A percentile compares a stretch with the other conserved stretches of the same genome.
Evolutionary conservation across 306 rosid species (phyloP).

Genomic region (Trifolium pratense): DNA sequence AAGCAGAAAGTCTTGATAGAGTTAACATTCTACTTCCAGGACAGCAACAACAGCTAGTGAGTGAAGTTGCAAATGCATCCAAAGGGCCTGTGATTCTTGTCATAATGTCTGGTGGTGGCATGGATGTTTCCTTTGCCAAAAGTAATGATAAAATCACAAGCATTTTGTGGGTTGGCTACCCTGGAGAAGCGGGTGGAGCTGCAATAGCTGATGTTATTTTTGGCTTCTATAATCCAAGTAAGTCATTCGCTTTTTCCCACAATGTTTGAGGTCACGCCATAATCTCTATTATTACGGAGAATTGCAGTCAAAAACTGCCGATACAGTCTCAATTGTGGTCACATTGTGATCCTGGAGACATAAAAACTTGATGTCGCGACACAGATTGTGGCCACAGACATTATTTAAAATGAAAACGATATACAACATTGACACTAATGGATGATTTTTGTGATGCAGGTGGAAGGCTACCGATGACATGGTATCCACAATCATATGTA

Average conservation of each 20-base stretch:
- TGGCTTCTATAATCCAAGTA: constrained; percentile 85
- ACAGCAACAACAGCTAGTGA: constrained; percentile 71
- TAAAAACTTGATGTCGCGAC: background rate
- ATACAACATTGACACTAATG: constrained; percentile 27
- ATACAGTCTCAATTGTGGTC: background rate
- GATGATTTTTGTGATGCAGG: constrained; percentile 54
- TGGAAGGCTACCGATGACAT: constrained; percentile 95
- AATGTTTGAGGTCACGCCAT: background rate
- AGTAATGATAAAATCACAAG: constrained; percentile 69
- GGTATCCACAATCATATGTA: constrained; percentile 94
- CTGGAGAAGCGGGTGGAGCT: constrained; percentile 99
- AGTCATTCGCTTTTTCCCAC: constrained; percentile 33
- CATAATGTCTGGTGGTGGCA: constrained; percentile 98
- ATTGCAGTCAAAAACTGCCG: background rate
- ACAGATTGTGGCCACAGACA: background rate
- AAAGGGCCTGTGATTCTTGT: constrained; percentile 91
- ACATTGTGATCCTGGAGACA: background rate
- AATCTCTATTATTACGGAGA: background rate
- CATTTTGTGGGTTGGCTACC: constrained; percentile 98
- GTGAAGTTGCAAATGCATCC: constrained; percentile 77
- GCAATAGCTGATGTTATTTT: constrained; percentile 93
- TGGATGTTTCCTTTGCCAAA: constrained; percentile 89
- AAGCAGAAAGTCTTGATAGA: constrained; percentile 88
- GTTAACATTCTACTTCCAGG: constrained; percentile 81
- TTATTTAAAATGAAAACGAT: background rate